phyloP scores from a whole-genome alignment of 805 yeast genomes.

The Candida tallmaniae region DNA sequence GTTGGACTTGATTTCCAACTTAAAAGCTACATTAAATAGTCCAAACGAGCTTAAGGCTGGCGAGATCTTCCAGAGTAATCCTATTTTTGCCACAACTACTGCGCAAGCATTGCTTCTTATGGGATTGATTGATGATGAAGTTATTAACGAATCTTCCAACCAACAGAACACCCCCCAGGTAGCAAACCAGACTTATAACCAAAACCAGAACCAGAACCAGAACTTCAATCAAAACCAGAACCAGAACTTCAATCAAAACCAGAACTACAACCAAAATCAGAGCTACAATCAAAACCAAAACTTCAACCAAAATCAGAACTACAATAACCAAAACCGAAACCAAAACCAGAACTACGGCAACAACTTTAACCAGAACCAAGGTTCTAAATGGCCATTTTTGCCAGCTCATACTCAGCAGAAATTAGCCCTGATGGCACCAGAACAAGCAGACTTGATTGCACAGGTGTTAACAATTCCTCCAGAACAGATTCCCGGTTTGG shows the following conservation, averaged over 20 bases:
- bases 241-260: not conserved
- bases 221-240: conserved; percentile 1
- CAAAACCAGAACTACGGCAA: conserved; percentile 4
- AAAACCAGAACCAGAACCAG: not conserved
- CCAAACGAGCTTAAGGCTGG: conserved; percentile 49
- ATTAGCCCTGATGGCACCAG: conserved; percentile 46
- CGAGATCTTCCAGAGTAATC: conserved; percentile 49
- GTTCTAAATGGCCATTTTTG: conserved; percentile 41
- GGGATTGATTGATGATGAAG: conserved; percentile 70
- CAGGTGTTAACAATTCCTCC: conserved; percentile 49
- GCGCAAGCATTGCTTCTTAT: conserved; percentile 71
- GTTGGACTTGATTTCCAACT: conserved; percentile 62
- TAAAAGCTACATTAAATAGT: conserved; percentile 53
- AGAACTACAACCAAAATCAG: conserved; percentile 17
- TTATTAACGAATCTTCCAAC: conserved; percentile 55
- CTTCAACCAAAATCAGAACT: conserved; percentile 10
- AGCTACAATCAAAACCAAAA: too few relatives aligned
- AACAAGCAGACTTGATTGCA: conserved; percentile 54
- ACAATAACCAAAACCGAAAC: conserved; percentile 10
- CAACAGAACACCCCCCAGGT: conserved; percentile 3
- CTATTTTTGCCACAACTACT: conserved; percentile 58
- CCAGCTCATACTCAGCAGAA: conserved; percentile 48
- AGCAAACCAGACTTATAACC: not conserved
- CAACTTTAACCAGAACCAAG: not conserved
- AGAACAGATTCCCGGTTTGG: conserved; percentile 46